Evolutionary conservation across 345 rosid species (phyloP).

Genomic region (Salix viminalis): DNA sequence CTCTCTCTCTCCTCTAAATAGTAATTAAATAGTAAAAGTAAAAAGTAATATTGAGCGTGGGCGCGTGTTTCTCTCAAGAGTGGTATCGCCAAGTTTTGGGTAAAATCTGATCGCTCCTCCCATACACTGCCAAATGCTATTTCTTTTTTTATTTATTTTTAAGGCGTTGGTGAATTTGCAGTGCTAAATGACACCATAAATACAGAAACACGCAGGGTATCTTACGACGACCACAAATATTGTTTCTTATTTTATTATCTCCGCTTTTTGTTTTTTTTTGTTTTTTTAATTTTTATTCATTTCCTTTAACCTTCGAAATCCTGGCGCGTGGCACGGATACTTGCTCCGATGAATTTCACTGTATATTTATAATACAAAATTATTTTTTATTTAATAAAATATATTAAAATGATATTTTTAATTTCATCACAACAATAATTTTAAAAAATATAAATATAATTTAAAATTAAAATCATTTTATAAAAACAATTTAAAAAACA

Average conservation of each 20-base stretch:
- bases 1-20: background rate
- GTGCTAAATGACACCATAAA: background rate
- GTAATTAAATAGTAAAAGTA: background rate
- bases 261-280: background rate
- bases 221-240: slow-evolving; percentile 8
- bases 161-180: background rate
- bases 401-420: too few species aligned
- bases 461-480: too few species aligned
- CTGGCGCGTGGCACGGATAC: too few species aligned
- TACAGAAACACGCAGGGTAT: slow-evolving; percentile 1
- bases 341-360: too few species aligned
- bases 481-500: too few species aligned
- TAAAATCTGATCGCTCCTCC: background rate
- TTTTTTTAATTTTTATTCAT: background rate
- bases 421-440: too few species aligned
- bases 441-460: too few species aligned
- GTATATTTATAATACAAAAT: too few species aligned
- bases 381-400: too few species aligned
- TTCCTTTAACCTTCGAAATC: background rate
- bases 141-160: background rate
- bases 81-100: background rate
- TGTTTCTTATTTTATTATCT: slow-evolving; percentile 1
- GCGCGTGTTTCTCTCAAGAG: too few species aligned
- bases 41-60: too few species aligned
- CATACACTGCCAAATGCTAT: background rate